Conservation (phyloP, 2,329 filamentous ascomycete species). For the Epichloe gansuensis region DNA sequence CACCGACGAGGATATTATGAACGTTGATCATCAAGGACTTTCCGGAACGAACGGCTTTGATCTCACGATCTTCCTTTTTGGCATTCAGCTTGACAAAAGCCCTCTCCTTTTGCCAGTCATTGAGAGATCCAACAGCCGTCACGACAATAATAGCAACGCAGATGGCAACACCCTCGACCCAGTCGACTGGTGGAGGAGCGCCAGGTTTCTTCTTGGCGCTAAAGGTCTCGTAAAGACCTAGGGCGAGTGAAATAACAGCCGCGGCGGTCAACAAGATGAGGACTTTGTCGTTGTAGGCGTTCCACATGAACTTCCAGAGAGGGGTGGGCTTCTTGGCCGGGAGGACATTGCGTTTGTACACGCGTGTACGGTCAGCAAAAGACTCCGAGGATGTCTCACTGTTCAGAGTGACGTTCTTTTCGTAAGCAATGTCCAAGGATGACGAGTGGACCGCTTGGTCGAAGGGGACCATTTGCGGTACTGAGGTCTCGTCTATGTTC, state of each 20-base stretch:
- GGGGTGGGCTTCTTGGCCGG: conserved; percentile 52
- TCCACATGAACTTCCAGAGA: conserved; percentile 52
- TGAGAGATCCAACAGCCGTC: conserved; percentile 27
- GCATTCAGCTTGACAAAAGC: conserved; percentile 51
- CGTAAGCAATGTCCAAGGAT: not conserved
- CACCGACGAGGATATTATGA: conserved; percentile 56
- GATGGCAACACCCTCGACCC: conserved; percentile 57
- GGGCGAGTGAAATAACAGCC: conserved; percentile 53
- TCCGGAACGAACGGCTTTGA: conserved; percentile 56
- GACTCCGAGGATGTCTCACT: conserved; percentile 11
- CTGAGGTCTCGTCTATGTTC: conserved; percentile 52
- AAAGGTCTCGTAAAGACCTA: conserved; percentile 60
- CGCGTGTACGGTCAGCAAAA: conserved; percentile 17
- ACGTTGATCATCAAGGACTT: conserved; percentile 52
- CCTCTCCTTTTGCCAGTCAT: conserved; percentile 57
- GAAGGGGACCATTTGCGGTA: conserved; percentile 56
- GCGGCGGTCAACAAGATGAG: conserved; percentile 58
- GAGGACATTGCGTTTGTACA: conserved; percentile 39
- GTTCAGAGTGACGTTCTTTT: conserved; percentile 10
- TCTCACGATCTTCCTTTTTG: conserved; percentile 51
- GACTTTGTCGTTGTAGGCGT: conserved; percentile 62
- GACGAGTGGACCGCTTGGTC: conserved; percentile 36
- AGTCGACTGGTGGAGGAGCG: conserved; percentile 49
- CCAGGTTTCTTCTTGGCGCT: conserved; percentile 32
- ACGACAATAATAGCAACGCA: conserved; percentile 44